Base-by-base conservation (phyloP, 2,329 filamentous ascomycete species). In the Nannizzia gypsea region DNA sequence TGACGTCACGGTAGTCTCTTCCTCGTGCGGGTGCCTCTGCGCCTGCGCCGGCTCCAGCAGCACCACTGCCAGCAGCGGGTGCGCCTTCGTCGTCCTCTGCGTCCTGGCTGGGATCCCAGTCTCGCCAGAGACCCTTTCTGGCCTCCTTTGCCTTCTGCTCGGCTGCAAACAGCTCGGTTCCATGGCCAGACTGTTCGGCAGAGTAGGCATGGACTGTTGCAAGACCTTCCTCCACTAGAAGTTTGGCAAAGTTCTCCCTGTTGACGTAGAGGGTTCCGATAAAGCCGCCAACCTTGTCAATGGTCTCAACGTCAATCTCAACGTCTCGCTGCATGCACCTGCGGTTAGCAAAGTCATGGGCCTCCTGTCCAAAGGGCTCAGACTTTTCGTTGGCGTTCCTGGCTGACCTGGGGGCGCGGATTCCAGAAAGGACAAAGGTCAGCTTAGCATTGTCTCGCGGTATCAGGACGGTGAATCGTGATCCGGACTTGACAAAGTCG, bases 401-500 rank as follows among this genome's bases (percentile, higher is more conserved):
- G 11, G 91, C 90, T 48, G 92, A 93, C 65, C 88, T 85, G 15
- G 93, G 93, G 13, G 90, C 90, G 62, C 90, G 89, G 66, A 99
- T 93, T 55, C 93, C 92, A 58, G 89, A 92, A 55, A 99, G 83
- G 3, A 99, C 91, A 71, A 99, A 86, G 1, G 92, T 99, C 62
- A 99, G 80, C 78, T 96, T 97, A 70, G 92, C 86, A 68, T 90
- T 90, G 71, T 99, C 93, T 38, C 91, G 87, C 54, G 93, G 92
- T 56, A 99, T 84, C 8, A 99, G 79, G 38, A 99, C 81, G 26
- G 90, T 95, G 74, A 97, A 99, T 66, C 93, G 84, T 44, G 91
- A 95, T 31, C 89, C 93, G n/a, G 90, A 89, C 76, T 97, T 96
- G 78, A 95, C 93, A 73, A 95, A 99, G 73, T 99, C 93, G 46